A percentile compares a stretch with the other conserved stretches of the same genome.
Evolutionary conservation across 768 basidiomycete species (phyloP).

Genomic region (Lactarius quietus): DNA sequence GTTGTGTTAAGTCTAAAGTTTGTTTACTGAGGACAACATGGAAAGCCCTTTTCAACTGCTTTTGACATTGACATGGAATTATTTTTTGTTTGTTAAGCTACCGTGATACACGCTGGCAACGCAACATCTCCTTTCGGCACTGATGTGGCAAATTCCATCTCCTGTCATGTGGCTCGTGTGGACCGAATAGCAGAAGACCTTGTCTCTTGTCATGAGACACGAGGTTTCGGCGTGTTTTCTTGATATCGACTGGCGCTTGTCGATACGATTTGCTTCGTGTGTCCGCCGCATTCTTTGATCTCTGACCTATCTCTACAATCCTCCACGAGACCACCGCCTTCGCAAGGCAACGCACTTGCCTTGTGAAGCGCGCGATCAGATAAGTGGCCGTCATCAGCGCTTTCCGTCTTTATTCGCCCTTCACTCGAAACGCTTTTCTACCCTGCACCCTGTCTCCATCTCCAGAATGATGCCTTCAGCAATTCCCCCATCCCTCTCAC

Average conservation of each 20-base stretch:
- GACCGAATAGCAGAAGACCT: constrained; percentile 3
- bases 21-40: not conserved
- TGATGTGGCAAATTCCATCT: not conserved
- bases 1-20: not conserved
- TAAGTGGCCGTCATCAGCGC: constrained; percentile 20
- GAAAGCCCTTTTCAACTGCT: too few relatives aligned
- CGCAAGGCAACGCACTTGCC: not conserved
- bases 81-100: not conserved
- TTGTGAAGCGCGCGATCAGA: constrained; percentile 11
- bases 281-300: not conserved
- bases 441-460: constrained; percentile 12
- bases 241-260: constrained; percentile 14
- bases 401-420: not conserved
- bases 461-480: constrained; percentile 24
- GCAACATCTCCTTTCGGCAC: not conserved
- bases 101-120: not conserved
- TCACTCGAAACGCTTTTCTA: constrained; percentile 9
- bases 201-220: not conserved
- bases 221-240: constrained; percentile 22
- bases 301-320: constrained; percentile 2
- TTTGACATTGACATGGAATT: not conserved
- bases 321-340: constrained; percentile 3
- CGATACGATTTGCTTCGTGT: not conserved
- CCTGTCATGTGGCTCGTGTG: constrained; percentile 13
- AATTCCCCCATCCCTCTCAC: constrained; percentile 9